Evolutionary conservation across 192 early-diverging fungal species (phyloP), one percentile per base, ranked within the genome.

Genomic region (Helicostylum pulchrum): DNA sequence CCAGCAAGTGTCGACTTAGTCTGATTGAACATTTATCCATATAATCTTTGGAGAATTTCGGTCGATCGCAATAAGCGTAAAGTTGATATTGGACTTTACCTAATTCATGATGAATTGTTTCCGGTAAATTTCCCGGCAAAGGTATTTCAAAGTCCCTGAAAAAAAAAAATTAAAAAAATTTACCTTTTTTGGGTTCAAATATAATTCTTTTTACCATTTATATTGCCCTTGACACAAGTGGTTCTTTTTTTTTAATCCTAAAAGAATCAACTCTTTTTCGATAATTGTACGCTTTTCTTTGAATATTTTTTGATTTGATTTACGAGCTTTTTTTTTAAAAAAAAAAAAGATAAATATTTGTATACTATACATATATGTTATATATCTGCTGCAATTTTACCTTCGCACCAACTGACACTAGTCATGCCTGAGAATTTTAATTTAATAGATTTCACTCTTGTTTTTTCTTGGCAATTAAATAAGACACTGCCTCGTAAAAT

Each of bases 51-150:
- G 77, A 74, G 31, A 87, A 85, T 11, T 68, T 70, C 2, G 77
- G 67, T 30, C 85, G 79, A 61, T 87, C 87, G 12, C 79, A 73
- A 0, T 70, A 21, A 0, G 85, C 87, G 34, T 73, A 69, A 30
- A 88, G 56, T 21, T 55, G 53, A 58, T 88, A 88, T 1, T 61
- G 50, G 4, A 88, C 65, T 21, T 76, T 70, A 8, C 83, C 84
- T 57, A 80, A 43, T 14, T 78, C 63, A 53, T 72, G 64, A 14
- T 77, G 66, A 23, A 85, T 66, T 0, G 83, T 80, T 63, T 85
- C 83, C 6, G 87, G 87, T 53, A 85, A 72, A 61, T 84, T 68
- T 1, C 87, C 87, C 4, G 82, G 77, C 1, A 88, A 20, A n/a
- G 77, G 61, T 20, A 85, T 17, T 60, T 87, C 85, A 61, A 88